Percentiles rank a stretch among this genome's conserved stretches.
These are phyloP conservation scores for Rasamsonia emersonii DNA, from an alignment of 2,329 filamentous ascomycete species.

Conservation along the genomic window DNA sequence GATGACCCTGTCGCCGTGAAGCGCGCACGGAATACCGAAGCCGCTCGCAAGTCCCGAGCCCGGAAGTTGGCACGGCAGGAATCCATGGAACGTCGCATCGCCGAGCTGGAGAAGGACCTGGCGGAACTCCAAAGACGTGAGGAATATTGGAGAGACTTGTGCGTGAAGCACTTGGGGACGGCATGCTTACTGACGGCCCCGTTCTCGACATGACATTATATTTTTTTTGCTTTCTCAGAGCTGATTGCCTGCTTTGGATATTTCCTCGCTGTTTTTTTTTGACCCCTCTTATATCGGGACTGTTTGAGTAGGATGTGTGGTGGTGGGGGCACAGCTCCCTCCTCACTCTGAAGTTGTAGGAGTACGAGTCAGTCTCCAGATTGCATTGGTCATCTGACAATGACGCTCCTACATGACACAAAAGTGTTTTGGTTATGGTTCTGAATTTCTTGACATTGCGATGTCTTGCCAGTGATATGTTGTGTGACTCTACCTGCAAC, in stretches of 20 bases:
- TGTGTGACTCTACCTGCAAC: slow-evolving; percentile 2
- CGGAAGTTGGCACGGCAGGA: slow-evolving; percentile 72
- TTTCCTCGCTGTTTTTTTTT: slow-evolving; percentile 14
- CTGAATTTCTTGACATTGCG: too few species aligned
- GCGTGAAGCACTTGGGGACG: slow-evolving; percentile 4
- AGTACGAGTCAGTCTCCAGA: slow-evolving; percentile 14
- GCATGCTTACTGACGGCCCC: too few species aligned
- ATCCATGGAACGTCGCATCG: slow-evolving; percentile 64
- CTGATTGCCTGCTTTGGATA: too few species aligned
- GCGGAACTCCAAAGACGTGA: slow-evolving; percentile 26
- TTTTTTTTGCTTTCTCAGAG: too few species aligned
- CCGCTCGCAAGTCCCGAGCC: slow-evolving; percentile 84
- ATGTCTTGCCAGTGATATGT: too few species aligned
- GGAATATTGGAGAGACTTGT: slow-evolving; percentile 27
- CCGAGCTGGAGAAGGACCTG: slow-evolving; percentile 50
- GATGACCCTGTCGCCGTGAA: slow-evolving; percentile 73
- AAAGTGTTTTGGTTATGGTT: slow-evolving; percentile 20
- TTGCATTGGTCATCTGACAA: slow-evolving; percentile 8
- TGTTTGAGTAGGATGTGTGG: slow-evolving; percentile 12
- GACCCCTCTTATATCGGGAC: slow-evolving; percentile 13
- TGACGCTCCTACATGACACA: slow-evolving; percentile 16
- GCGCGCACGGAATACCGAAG: slow-evolving; percentile 86
- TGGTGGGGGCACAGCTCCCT: slow-evolving; percentile 28
- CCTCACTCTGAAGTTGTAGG: slow-evolving; percentile 17
- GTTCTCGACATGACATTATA: too few species aligned